Evolutionary conservation across 2,329 filamentous ascomycete species (phyloP).

Genomic region (Knufia petricola): DNA sequence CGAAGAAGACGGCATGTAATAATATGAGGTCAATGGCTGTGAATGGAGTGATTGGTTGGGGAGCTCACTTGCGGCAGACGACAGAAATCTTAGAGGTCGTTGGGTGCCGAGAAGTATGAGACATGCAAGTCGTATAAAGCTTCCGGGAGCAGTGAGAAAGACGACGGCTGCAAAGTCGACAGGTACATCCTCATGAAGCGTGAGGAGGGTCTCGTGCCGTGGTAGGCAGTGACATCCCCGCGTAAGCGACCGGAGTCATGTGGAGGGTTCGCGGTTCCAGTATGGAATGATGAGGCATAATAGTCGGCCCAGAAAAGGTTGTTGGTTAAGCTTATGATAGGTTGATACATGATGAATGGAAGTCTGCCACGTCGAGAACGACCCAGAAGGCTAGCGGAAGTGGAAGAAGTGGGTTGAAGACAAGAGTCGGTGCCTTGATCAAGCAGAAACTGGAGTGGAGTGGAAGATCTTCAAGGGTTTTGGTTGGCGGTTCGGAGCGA

Average conservation of each 20-base stretch:
- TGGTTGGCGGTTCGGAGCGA: slow-evolving; percentile 10
- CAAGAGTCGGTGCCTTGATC: slow-evolving; percentile 2
- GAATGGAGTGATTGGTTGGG: neutral
- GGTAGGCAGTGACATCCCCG: neutral
- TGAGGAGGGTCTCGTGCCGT: neutral
- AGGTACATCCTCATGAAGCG: neutral
- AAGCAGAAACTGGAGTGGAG: neutral
- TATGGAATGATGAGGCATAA: slow-evolving; percentile 8
- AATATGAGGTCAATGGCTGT: neutral
- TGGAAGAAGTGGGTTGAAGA: neutral
- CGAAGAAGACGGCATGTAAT: slow-evolving; percentile 1
- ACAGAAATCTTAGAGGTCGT: neutral
- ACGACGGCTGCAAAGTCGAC: neutral
- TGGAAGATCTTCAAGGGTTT: neutral
- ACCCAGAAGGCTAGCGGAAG: neutral
- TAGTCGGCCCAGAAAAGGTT: slow-evolving; percentile 3
- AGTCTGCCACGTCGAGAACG: slow-evolving; percentile 6
- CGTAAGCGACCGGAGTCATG: neutral
- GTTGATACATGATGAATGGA: neutral
- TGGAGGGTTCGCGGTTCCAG: neutral
- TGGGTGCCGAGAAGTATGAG: neutral
- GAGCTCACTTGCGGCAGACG: neutral
- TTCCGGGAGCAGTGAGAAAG: neutral
- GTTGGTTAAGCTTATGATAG: neutral
- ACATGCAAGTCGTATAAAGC: neutral